Percentiles rank a stretch among this genome's conserved stretches.
These are phyloP conservation scores for Lophiotrema nucula DNA, from an alignment of 495 filamentous ascomycete species.

Conservation along the genomic window DNA sequence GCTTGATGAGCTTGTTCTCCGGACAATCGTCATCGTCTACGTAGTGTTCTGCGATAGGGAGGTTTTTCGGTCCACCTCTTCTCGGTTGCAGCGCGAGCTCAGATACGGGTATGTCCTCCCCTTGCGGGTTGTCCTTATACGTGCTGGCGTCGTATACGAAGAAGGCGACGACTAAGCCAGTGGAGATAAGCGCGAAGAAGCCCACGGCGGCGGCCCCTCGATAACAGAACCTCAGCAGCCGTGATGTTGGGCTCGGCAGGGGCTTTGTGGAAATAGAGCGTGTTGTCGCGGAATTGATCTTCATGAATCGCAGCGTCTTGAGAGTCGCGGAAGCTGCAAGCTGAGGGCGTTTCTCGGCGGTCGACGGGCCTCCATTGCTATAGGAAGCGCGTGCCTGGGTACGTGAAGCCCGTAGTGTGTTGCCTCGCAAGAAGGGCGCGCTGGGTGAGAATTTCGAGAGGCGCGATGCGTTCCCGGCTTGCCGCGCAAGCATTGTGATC, in stretches of 20 bases:
- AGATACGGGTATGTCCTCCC: constrained; percentile 75
- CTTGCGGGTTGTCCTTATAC: constrained; percentile 66
- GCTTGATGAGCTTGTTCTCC: constrained; percentile 64
- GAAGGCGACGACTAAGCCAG: constrained; percentile 67
- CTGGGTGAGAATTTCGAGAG: constrained; percentile 11
- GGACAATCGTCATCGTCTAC: constrained; percentile 83
- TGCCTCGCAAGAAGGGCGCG: neutral
- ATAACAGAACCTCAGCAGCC: constrained; percentile 45
- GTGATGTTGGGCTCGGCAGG: constrained; percentile 24
- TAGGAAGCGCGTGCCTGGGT: constrained; percentile 12
- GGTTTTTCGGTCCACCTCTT: constrained; percentile 89
- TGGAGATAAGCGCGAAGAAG: constrained; percentile 55
- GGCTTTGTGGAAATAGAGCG: constrained; percentile 29
- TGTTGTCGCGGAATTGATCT: constrained; percentile 1
- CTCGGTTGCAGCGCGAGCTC: constrained; percentile 76
- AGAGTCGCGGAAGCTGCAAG: constrained; percentile 7
- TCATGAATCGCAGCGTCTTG: neutral
- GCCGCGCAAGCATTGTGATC: constrained; percentile 21
- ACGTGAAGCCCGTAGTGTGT: neutral
- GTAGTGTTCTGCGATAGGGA: constrained; percentile 82
- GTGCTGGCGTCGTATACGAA: constrained; percentile 95
- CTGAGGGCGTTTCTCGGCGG: constrained; percentile 16
- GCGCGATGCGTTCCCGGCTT: constrained; percentile 20
- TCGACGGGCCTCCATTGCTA: constrained; percentile 23
- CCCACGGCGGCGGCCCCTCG: constrained; percentile 58